Conservation (phyloP, 192 early-diverging fungal genomes). For the Umbelopsis sp. region DNA sequence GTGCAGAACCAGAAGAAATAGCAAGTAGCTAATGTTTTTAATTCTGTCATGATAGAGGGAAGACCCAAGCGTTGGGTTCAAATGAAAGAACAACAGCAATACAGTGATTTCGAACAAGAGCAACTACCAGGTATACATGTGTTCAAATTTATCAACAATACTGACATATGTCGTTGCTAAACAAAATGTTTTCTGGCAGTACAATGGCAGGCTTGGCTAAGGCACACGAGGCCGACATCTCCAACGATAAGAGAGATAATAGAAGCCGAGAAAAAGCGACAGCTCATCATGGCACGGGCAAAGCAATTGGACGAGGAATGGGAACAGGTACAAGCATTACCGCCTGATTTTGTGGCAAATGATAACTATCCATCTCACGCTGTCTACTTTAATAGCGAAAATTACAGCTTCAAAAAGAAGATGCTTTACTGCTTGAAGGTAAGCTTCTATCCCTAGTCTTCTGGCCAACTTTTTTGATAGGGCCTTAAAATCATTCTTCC, state of each 20-base stretch:
- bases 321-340: conserved; percentile 16
- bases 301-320: conserved; percentile 36
- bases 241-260: conserved; percentile 31
- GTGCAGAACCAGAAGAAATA: not conserved
- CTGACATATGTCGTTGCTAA: not conserved
- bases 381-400: not conserved
- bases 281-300: conserved; percentile 32
- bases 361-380: not conserved
- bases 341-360: not conserved
- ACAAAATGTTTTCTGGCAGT: conserved; percentile 14
- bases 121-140: conserved; percentile 33
- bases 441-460: not conserved
- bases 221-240: conserved; percentile 32
- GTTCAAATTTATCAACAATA: not conserved
- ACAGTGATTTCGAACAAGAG: conserved; percentile 30
- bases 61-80: conserved; percentile 39
- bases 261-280: conserved; percentile 24
- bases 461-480: not conserved
- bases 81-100: conserved; percentile 30
- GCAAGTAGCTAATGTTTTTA: not conserved
- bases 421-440: not conserved
- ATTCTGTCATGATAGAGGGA: conserved; percentile 20
- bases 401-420: not conserved
- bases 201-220: conserved; percentile 44
- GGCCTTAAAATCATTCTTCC: not conserved